Evolutionary conservation across 345 rosid genomes (phyloP).

Genomic region (Firmiana major): DNA sequence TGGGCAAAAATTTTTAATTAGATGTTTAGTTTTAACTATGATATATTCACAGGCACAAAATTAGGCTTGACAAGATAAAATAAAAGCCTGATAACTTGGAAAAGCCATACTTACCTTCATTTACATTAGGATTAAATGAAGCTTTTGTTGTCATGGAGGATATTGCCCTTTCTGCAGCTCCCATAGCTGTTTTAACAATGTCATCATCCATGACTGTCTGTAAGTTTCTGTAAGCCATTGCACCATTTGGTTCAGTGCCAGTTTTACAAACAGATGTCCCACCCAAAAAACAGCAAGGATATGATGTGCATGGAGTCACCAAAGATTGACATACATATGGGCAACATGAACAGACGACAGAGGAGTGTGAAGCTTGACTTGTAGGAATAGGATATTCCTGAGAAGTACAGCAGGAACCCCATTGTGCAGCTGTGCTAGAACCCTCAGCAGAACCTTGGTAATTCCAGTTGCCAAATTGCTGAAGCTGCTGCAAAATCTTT

Average conservation of each 20-base stretch:
- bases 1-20: background rate
- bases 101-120: conserved; percentile 30
- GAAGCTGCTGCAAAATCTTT: conserved; percentile 41
- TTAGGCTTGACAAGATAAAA: background rate
- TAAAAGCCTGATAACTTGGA: background rate
- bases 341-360: conserved; percentile 34
- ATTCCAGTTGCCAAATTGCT: conserved; percentile 37
- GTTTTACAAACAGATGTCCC: conserved; percentile 19
- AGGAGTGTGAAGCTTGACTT: conserved; percentile 26
- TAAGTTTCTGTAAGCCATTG: conserved; percentile 15
- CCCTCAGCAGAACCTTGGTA: conserved; percentile 39
- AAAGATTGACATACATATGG: conserved; percentile 31
- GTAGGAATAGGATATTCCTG: conserved; percentile 28
- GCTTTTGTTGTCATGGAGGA: conserved; percentile 33
- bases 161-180: conserved; percentile 53
- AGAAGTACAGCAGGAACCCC: conserved; percentile 23
- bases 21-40: background rate
- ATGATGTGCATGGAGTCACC: conserved; percentile 31
- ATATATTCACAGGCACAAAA: background rate
- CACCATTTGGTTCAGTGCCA: conserved; percentile 12
- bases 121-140: conserved; percentile 11
- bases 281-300: conserved; percentile 30
- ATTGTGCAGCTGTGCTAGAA: conserved; percentile 27
- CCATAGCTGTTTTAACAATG: conserved; percentile 47
- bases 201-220: conserved; percentile 14